Evolutionary conservation across 768 basidiomycete genomes (phyloP), one percentile per base, ranked within the genome.

Genomic region (Dioszegia hungarica): DNA sequence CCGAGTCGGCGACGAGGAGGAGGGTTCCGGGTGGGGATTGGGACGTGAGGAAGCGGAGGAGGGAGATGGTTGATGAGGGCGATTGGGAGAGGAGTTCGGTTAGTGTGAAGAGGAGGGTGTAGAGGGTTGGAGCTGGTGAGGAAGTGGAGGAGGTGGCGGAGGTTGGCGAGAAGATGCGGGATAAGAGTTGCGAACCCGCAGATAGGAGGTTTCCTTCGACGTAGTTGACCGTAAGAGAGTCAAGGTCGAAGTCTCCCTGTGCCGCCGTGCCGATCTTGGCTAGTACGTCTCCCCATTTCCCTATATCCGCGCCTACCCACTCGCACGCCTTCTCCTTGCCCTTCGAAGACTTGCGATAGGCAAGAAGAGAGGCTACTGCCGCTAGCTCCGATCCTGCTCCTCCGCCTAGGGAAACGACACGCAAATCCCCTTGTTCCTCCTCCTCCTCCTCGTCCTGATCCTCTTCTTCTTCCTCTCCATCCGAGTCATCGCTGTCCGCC

Each of bases 41-140:
- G 4, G 55, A 34, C 5, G 72, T 64, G 33, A 76, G 48, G 15
- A 33, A 20, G 0, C 31, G 31, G 1, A 75, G 57, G 38, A 73
- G 43, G 5, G 44, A 22, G 40, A 76, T 54, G 3, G 75, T 72
- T 2, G 34, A 12, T 8, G 68, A 34, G 12, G 70, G 71, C 3
- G 70, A 73, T 67, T 76, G 75, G 2, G 68, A 34, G 40, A 76
- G 58, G 36, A 76, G 70, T 50, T 76, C 75, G 22, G 73, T 68
- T 10, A 74, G 55, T 2, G 75, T 74, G 63, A 74, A 76, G 31
- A 76, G 57, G 39, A 76, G 55, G 24, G 75, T 76, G 54, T 72
- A 63, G 34, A 74, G 61, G 70, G 66, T 10, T 40, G 59, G 29
- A 45, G 39, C 17, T 38, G 38, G 1, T 17, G 22, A 62, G 51